Base-by-base conservation (phyloP, 2,329 filamentous ascomycete species). In the Colletotrichum sp. region DNA sequence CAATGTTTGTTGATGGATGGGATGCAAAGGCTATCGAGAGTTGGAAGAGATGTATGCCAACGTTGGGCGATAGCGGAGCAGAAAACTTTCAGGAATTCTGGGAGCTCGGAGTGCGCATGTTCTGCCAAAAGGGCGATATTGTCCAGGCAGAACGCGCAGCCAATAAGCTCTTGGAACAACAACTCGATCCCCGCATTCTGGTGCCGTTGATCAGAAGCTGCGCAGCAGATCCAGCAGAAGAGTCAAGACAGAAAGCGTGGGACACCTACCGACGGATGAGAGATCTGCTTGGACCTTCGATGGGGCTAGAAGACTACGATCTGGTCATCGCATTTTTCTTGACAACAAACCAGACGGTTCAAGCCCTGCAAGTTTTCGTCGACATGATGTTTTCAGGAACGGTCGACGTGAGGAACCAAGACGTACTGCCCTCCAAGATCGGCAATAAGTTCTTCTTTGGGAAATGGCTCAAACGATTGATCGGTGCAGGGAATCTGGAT, bases 391-490 rank as follows among this genome's bases (percentile, higher is more conserved):
- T 92, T 73, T 90, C 91, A 6, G 89, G 90, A 7, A 82, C 87
- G 60, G 83, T 91, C 70, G 87, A 91, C 72, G 80, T 91, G 65
- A 85, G 85, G 67, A 85, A 85, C 73, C 81, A 79, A 66, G 79
- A 80, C 9, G 82, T 80, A 66, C 83, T 91, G 71, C 90, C 90
- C 2, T 85, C 86, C 1, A 84, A 86, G 10, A 83, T 92, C 52
- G 87, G 86, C 66, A 97, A 97, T 83, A 93, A 93, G 77, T 96
- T 95, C 84, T 95, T 98, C 83, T 94, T 96, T 78, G 94, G 93
- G 38, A 96, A 95, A 80, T 98, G 96, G 96, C 89, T 98, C 80
- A 96, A 96, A 83, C 92, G 94, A 66, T 90, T 97, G 10, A 94
- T 97, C 71, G 93, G 93, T 18, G 91, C 93, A 73, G 92, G 92